These are phyloP conservation scores for Planoprotostelium fungivorum DNA, from an alignment of 78 protist species.

Conservation along the genomic window DNA sequence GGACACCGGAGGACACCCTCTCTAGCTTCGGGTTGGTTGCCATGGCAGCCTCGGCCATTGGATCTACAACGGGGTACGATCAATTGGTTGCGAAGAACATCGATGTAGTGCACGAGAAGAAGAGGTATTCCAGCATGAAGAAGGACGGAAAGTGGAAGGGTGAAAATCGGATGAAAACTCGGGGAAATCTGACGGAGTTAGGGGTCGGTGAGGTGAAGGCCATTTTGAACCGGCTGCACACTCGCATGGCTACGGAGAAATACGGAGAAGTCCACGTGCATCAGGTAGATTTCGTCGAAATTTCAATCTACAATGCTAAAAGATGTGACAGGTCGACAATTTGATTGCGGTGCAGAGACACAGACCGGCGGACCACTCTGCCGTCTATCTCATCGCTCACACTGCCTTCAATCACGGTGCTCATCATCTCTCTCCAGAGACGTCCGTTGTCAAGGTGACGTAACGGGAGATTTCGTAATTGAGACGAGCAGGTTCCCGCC, in stretches of 20 bases:
- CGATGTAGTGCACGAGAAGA: conserved; percentile 70
- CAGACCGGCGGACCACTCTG: conserved; percentile 28
- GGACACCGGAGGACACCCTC: conserved; percentile 52
- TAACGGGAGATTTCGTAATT: background rate
- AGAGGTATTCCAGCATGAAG: conserved; percentile 22
- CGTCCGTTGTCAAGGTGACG: background rate
- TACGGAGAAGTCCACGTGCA: conserved; percentile 35
- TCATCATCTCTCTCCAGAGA: background rate
- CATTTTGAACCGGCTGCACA: conserved; percentile 27
- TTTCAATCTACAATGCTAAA: background rate
- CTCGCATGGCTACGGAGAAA: conserved; percentile 15
- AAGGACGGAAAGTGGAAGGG: background rate
- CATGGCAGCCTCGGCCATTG: conserved; percentile 64
- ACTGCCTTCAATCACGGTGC: conserved; percentile 15
- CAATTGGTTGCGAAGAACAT: conserved; percentile 62
- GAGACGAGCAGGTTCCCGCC: background rate
- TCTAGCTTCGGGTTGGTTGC: conserved; percentile 64
- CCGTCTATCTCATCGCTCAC: conserved; percentile 35
- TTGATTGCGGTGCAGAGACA: conserved; percentile 47
- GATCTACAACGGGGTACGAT: conserved; percentile 77
- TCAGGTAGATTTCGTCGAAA: conserved; percentile 9
- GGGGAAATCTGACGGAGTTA: background rate
- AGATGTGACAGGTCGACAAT: conserved; percentile 18
- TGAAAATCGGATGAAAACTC: background rate
- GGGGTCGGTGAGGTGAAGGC: conserved; percentile 31